phyloP scores from a whole-genome alignment of 805 yeast genomes.

The Sugiyamaella valdiviana region DNA sequence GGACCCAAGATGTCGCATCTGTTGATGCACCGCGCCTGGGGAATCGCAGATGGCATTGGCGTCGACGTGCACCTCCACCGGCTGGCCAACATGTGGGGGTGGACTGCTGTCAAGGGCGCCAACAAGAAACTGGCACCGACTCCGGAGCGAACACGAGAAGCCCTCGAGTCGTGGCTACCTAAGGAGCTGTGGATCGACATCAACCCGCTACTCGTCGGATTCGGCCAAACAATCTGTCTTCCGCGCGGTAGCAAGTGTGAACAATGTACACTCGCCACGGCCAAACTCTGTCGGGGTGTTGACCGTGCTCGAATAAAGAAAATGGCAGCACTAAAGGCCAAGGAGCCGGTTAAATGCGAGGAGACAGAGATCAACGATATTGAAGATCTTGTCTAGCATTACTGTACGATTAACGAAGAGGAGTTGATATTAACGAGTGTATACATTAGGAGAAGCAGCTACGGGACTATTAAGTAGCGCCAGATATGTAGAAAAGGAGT shows the following conservation, averaged over 20 bases:
- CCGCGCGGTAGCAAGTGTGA: slow-evolving; percentile 66
- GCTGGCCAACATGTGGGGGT: slow-evolving; percentile 69
- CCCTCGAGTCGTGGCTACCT: slow-evolving; percentile 70
- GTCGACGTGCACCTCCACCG: slow-evolving; percentile 90
- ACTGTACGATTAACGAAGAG: background rate
- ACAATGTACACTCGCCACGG: slow-evolving; percentile 50
- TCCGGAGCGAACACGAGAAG: slow-evolving; percentile 71
- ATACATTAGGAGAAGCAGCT: background rate
- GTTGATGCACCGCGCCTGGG: slow-evolving; percentile 79
- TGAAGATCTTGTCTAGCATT: slow-evolving; percentile 5
- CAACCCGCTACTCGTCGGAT: slow-evolving; percentile 83
- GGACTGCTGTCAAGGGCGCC: slow-evolving; percentile 44
- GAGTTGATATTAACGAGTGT: background rate
- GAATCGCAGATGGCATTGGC: slow-evolving; percentile 70
- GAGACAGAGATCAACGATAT: slow-evolving; percentile 7
- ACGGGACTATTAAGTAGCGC: too few relatives aligned
- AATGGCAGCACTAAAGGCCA: background rate
- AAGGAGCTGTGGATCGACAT: slow-evolving; percentile 71
- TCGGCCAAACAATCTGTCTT: slow-evolving; percentile 83
- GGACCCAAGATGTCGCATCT: slow-evolving; percentile 94
- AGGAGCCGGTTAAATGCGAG: background rate
- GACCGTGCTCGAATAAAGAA: slow-evolving; percentile 10
- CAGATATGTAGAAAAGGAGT: too few relatives aligned
- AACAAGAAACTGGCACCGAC: slow-evolving; percentile 36
- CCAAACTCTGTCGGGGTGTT: slow-evolving; percentile 42